Base-by-base conservation (phyloP, 495 filamentous ascomycete species). In the Tuber melanosporum region DNA sequence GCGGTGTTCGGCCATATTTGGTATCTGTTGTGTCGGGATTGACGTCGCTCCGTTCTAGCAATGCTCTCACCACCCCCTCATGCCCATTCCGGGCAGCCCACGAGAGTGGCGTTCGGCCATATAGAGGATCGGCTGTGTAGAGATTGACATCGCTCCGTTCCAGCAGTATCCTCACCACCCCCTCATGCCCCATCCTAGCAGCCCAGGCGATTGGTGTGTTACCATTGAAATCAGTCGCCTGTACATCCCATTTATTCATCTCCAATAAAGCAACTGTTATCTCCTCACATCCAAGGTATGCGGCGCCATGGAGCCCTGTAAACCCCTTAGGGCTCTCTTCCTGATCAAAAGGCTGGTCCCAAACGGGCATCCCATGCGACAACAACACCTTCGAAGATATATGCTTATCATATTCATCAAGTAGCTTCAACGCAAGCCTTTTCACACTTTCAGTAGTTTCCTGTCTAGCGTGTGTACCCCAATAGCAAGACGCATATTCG, bases 1-100 rank as follows among this genome's bases (percentile, higher is more conserved):
- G 82, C 43, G 86, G 84, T 7, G 83, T 86, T 49, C 82, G 82
- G 32, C 81, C 77, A 73, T 79, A 26, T 46, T 17, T 1, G 39
- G 9, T 71, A 19, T 86, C 79, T 57, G 70, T 74, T 71, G 46
- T 70, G 42, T 82, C 71, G 10, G 52, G 71, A 26, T 75, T 44
- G 19, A 78, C 72, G 41, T 75, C 80, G 26, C 72, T 66, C 20
- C 73, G 78, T 20, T 73, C 74, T 26, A 85, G 73, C 4, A 86
- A 73, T 15, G 83, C 69, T 49, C 70, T 71, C 41, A 83, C 81
- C 0, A 83, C 78, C 22, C 66, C 71, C 52, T 82, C 73, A 43
- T 83, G 76, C 19, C 83, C 83, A 39, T 78, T 77, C 49, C 75
- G 66, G 45, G 84, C 80, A 19, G 84, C 84, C 76, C 76, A 80